phyloP scores from a whole-genome alignment of 108 stramenopile species.

The Asterionellopsis glacialis region DNA sequence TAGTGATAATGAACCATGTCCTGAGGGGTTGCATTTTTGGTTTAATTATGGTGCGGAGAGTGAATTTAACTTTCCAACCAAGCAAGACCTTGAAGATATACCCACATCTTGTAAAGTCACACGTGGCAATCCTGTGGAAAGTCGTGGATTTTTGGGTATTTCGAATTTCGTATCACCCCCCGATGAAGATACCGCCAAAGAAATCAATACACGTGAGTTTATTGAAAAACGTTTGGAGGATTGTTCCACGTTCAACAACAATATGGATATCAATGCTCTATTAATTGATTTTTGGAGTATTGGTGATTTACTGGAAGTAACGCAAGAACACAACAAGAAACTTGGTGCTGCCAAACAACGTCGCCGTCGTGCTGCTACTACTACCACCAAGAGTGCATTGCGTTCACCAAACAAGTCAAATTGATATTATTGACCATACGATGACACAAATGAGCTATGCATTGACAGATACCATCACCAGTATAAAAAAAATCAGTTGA shows the following conservation, averaged over 20 bases:
- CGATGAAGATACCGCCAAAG: conserved; percentile 10
- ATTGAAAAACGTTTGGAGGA: conserved; percentile 25
- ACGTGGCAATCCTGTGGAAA: conserved; percentile 19
- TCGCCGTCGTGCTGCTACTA: too few species aligned
- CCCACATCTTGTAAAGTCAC: conserved; percentile 39
- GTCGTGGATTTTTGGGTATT: conserved; percentile 38
- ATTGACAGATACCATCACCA: too few species aligned
- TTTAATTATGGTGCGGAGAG: conserved; percentile 58
- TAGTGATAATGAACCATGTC: conserved; percentile 38
- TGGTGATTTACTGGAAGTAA: conserved; percentile 42
- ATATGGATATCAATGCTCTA: conserved; percentile 34
- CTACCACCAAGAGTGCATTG: too few species aligned
- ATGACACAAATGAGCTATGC: too few species aligned
- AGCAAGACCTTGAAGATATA: conserved; percentile 36
- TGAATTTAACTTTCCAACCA: conserved; percentile 32
- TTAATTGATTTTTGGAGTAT: conserved; percentile 62
- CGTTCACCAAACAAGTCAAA: too few species aligned
- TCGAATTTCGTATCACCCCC: conserved; percentile 52
- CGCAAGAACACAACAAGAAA: conserved; percentile 36
- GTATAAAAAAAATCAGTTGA: too few species aligned
- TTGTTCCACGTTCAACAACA: conserved; percentile 21
- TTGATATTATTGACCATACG: too few species aligned
- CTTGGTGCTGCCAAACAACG: neutral
- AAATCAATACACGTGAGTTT: conserved; percentile 28
- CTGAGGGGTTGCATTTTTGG: conserved; percentile 42